phyloP scores from a whole-genome alignment of 2,329 filamentous ascomycete genomes.

The Exophiala sp. region DNA sequence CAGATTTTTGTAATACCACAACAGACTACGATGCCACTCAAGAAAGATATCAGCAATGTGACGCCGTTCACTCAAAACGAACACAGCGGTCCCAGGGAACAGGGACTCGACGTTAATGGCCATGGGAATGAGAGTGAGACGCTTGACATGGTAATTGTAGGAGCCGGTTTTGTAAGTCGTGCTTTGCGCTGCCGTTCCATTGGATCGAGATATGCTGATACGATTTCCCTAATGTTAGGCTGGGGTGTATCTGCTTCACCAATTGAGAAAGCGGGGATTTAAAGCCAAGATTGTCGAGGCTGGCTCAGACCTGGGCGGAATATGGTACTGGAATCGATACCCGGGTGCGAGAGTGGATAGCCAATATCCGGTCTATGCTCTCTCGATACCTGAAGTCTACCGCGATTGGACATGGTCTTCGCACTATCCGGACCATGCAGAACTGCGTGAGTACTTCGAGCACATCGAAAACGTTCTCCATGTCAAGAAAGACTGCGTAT shows the following conservation, averaged over 20 bases:
- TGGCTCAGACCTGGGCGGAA: constrained; percentile 10
- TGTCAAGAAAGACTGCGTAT: constrained; percentile 37
- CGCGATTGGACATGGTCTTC: constrained; percentile 29
- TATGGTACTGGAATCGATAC: constrained; percentile 30
- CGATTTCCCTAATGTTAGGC: constrained; percentile 14
- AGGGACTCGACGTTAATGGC: background rate
- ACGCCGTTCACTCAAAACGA: background rate
- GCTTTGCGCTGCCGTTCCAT: too few species aligned
- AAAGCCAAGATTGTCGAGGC: constrained; percentile 43
- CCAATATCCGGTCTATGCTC: constrained; percentile 50
- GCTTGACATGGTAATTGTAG: constrained; percentile 25
- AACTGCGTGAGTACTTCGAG: constrained; percentile 17
- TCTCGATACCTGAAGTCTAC: constrained; percentile 49
- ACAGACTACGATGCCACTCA: background rate
- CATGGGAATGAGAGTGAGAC: background rate
- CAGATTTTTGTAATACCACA: too few species aligned
- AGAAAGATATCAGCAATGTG: constrained; percentile 3
- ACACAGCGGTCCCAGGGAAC: constrained; percentile 40
- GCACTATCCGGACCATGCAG: constrained; percentile 18
- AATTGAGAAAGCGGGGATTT: constrained; percentile 49
- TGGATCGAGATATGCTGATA: too few species aligned
- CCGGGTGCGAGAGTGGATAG: constrained; percentile 48
- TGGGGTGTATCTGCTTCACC: constrained; percentile 51
- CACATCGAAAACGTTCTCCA: constrained; percentile 11
- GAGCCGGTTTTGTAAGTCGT: constrained; percentile 26